phyloP scores from a whole-genome alignment of 2,329 filamentous ascomycete species.

The Ascochyta fabae region DNA sequence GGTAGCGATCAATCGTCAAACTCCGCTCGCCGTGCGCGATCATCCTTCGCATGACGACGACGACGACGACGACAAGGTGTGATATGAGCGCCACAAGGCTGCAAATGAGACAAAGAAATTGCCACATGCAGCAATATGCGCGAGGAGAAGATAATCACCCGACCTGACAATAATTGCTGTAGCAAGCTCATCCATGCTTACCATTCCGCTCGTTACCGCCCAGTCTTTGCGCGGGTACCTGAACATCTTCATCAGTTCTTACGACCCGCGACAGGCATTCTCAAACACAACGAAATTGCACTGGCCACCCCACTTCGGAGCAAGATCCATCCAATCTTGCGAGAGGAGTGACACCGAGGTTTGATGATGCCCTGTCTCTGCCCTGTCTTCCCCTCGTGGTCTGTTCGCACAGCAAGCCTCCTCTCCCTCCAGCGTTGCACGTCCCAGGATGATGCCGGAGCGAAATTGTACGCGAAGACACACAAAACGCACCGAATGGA shows the following conservation, averaged over 20 bases:
- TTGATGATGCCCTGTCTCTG: background rate
- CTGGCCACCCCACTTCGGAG: background rate
- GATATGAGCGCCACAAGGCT: background rate
- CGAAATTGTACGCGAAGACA: conserved; percentile 1
- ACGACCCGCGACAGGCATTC: conserved; percentile 9
- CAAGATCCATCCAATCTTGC: conserved; percentile 4
- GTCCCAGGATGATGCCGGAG: conserved; percentile 21
- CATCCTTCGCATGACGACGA: background rate
- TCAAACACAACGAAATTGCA: conserved; percentile 6
- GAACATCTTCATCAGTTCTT: conserved; percentile 10
- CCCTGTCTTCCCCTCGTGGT: conserved; percentile 12
- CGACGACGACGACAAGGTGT: background rate
- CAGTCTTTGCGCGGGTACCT: conserved; percentile 16
- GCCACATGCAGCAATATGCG: conserved; percentile 16
- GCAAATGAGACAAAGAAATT: background rate
- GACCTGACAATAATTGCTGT: conserved; percentile 5
- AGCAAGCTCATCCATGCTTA: conserved; percentile 17
- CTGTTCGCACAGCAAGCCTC: conserved; percentile 11
- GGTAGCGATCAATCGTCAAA: conserved; percentile 2
- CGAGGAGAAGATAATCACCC: conserved; percentile 9
- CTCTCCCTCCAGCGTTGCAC: conserved; percentile 17
- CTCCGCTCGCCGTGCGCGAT: background rate
- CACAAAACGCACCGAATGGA: conserved; percentile 11
- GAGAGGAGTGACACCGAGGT: conserved; percentile 1
- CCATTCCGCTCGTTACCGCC: conserved; percentile 11